These are phyloP conservation scores for Phytophthora syringae DNA, from an alignment of 352 stramenopile genomes.

Conservation along the genomic window DNA sequence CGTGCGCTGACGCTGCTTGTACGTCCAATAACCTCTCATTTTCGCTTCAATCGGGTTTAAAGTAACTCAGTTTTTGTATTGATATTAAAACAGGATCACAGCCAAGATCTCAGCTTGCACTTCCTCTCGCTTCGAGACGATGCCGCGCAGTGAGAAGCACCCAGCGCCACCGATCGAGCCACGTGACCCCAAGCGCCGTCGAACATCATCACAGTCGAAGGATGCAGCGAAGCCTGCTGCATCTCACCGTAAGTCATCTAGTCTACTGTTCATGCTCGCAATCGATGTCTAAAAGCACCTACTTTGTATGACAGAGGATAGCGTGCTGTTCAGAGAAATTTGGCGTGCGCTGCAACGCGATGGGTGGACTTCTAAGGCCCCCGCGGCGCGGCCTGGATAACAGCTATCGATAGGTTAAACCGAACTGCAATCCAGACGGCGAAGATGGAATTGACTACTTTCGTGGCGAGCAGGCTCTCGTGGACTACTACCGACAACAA, in stretches of 20 bases:
- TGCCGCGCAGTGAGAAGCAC: not conserved
- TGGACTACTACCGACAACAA: not conserved
- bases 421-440: not conserved
- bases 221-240: not conserved
- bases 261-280: not conserved
- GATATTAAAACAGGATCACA: not conserved
- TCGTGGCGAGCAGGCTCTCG: not conserved
- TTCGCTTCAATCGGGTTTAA: not conserved
- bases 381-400: not conserved
- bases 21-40: not conserved
- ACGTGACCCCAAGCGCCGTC: not conserved
- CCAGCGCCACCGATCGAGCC: not conserved
- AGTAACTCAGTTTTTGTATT: not conserved
- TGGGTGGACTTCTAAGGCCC: conserved; percentile 4
- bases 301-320: not conserved
- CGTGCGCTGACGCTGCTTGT: not conserved
- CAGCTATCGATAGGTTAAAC: not conserved
- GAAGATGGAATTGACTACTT: not conserved
- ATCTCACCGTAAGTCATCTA: not conserved
- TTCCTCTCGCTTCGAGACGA: not conserved
- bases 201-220: not conserved
- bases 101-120: not conserved
- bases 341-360: conserved; percentile 6
- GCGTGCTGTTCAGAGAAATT: conserved; percentile 3
- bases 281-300: not conserved